Evolutionary conservation across 2,329 filamentous ascomycete genomes (phyloP).

Genomic region (Zalaria sp.): DNA sequence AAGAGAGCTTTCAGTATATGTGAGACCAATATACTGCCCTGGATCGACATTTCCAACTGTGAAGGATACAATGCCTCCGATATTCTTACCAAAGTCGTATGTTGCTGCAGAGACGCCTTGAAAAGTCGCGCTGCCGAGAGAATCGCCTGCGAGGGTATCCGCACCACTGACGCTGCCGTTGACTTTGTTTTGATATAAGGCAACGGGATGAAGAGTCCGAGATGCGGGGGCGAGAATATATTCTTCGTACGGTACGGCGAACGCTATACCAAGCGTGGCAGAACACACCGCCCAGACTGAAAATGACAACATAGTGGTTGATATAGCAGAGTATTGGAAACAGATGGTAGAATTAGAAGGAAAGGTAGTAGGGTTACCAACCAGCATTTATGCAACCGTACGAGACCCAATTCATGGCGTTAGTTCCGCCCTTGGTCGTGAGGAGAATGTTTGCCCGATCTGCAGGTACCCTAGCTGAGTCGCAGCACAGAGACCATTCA

Average conservation of each 20-base stretch:
- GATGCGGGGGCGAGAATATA: slow-evolving; percentile 28
- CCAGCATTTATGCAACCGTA: no score
- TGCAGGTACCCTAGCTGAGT: no score
- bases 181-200: slow-evolving; percentile 22
- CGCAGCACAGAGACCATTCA: no score
- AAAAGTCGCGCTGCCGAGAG: slow-evolving; percentile 19
- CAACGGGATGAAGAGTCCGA: slow-evolving; percentile 19
- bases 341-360: no score
- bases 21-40: slow-evolving; percentile 27
- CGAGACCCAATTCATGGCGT: no score
- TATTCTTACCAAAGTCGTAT: slow-evolving; percentile 26
- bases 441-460: no score
- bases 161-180: slow-evolving; percentile 25
- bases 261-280: background rate
- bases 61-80: slow-evolving; percentile 25
- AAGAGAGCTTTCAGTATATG: slow-evolving; percentile 27
- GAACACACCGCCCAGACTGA: background rate
- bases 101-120: slow-evolving; percentile 22
- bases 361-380: no score
- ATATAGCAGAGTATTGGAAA: no score
- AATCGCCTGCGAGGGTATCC: slow-evolving; percentile 16
- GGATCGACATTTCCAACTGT: slow-evolving; percentile 18
- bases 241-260: slow-evolving; percentile 19
- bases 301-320: background rate
- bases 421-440: no score